Conservation (phyloP, 129 eudicot genomes). For the Silybum marianum region DNA sequence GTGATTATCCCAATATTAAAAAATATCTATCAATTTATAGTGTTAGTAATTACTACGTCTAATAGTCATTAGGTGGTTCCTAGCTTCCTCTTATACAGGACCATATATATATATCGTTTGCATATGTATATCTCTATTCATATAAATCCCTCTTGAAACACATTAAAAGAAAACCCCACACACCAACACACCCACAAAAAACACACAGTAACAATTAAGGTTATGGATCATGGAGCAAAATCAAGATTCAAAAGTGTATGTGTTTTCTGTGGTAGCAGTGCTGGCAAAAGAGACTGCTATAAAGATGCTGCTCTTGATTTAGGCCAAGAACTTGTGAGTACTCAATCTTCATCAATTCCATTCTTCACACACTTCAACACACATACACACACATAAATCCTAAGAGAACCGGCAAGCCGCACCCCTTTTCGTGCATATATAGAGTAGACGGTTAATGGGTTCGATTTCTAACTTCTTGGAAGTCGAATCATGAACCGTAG, state of each 20-base stretch:
- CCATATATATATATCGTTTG: no score
- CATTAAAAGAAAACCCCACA: not conserved
- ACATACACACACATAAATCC: not conserved
- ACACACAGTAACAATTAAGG: not conserved
- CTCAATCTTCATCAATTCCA: not conserved
- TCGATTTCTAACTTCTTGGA: not conserved
- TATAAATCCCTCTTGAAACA: not conserved
- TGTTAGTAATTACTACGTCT: not conserved
- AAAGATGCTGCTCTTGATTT: slow-evolving; percentile 66
- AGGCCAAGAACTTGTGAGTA: slow-evolving; percentile 60
- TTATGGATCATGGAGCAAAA: not conserved
- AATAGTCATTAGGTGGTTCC: not conserved
- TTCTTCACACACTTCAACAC: not conserved
- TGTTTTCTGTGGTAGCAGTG: slow-evolving; percentile 70
- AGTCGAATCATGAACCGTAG: not conserved
- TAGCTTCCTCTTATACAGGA: not conserved
- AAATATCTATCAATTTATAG: not conserved
- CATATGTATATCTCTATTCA: not conserved
- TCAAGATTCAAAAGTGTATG: slow-evolving; percentile 74
- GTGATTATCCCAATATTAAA: not conserved
- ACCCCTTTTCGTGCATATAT: not conserved
- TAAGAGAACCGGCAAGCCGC: not conserved
- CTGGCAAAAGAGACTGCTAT: slow-evolving; percentile 66
- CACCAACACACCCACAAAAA: not conserved
- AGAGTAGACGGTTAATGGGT: not conserved